Conservation (phyloP, 495 filamentous ascomycete species). For the Letharia columbiana region DNA sequence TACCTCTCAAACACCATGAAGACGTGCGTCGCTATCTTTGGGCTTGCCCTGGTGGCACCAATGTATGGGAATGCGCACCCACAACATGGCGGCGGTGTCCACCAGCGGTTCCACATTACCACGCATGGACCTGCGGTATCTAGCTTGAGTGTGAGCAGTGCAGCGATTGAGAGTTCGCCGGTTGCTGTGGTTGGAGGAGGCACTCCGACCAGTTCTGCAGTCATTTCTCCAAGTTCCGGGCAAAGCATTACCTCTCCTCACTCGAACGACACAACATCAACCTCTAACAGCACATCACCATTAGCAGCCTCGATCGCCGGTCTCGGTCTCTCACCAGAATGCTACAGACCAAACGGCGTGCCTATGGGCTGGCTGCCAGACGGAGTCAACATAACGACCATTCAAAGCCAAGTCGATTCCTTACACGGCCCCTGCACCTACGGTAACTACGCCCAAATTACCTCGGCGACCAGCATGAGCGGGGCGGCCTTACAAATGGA, state of each 20-base stretch:
- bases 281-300: neutral
- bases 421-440: slow-evolving; percentile 12
- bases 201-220: neutral
- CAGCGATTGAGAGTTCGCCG: neutral
- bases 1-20: neutral
- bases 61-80: neutral
- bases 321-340: neutral
- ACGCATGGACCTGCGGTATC: neutral
- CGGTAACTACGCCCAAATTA: slow-evolving; percentile 16
- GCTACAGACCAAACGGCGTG: slow-evolving; percentile 10
- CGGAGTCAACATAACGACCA: neutral
- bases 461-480: slow-evolving; percentile 1
- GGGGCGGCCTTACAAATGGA: neutral
- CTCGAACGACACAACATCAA: neutral
- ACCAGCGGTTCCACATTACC: neutral
- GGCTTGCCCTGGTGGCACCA: neutral
- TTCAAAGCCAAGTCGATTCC: slow-evolving; percentile 7
- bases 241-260: neutral
- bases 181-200: neutral
- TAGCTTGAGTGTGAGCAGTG: neutral
- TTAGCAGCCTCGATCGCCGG: neutral
- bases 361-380: slow-evolving; percentile 14
- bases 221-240: neutral
- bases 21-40: neutral
- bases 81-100: neutral